These are phyloP conservation scores for Termitomyces sp. DNA, from an alignment of 768 basidiomycete genomes.

Conservation along the genomic window DNA sequence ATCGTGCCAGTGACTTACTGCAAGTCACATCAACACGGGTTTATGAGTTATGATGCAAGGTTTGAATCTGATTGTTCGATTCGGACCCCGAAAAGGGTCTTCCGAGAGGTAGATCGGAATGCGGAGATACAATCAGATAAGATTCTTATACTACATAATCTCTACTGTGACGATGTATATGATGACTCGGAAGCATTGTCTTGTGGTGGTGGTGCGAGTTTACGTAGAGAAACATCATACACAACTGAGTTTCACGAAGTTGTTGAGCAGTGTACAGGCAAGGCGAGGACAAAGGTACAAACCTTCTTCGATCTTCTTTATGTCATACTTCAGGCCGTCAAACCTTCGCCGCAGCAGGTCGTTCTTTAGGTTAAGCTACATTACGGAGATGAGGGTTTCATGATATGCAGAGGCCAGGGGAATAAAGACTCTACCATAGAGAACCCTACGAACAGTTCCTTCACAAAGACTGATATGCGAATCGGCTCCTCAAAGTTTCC, in stretches of 20 bases:
- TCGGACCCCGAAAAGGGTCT: conserved; percentile 1
- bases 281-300: conserved; percentile 12
- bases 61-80: too few relatives aligned
- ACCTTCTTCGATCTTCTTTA: conserved; percentile 90
- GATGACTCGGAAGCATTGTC: neutral
- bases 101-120: conserved; percentile 7
- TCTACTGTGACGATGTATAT: too few relatives aligned
- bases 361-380: conserved; percentile 76
- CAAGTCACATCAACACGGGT: conserved; percentile 12
- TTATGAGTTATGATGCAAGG: conserved; percentile 14
- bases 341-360: conserved; percentile 70
- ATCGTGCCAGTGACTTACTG: conserved; percentile 7
- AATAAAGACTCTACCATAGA: conserved; percentile 52
- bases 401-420: too few relatives aligned
- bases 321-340: conserved; percentile 80
- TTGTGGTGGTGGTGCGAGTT: conserved; percentile 29
- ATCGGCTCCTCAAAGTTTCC: conserved; percentile 78
- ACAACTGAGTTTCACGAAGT: conserved; percentile 58
- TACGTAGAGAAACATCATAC: conserved; percentile 78
- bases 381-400: neutral
- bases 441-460: conserved; percentile 79
- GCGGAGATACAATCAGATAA: too few relatives aligned
- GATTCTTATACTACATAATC: too few relatives aligned
- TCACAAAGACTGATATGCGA: conserved; percentile 72
- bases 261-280: neutral